Percentiles rank a stretch among this genome's conserved stretches.
Conservation (phyloP, 495 filamentous ascomycete species). For the Glarea lozoyensis region DNA sequence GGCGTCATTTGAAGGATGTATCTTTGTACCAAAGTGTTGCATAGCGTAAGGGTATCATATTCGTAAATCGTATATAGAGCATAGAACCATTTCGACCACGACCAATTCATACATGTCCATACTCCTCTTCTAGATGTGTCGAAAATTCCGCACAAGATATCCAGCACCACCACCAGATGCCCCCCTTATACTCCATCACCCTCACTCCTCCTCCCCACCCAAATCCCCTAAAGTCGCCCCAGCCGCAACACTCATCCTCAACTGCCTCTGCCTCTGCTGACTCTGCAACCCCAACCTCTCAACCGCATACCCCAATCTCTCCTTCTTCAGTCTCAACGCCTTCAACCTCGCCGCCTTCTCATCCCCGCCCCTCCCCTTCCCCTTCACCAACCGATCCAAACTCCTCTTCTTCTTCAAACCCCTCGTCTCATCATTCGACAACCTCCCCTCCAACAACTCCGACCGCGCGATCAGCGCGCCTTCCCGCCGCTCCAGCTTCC, state of each 20-base stretch:
- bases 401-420: slow-evolving; percentile 45
- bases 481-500: slow-evolving; percentile 63
- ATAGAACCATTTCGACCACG: too few relatives aligned
- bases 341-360: slow-evolving; percentile 52
- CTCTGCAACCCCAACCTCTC: slow-evolving; percentile 62
- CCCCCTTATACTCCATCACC: slow-evolving; percentile 2
- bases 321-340: slow-evolving; percentile 64
- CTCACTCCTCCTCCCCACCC: neutral
- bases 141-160: too few relatives aligned
- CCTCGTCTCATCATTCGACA: slow-evolving; percentile 30
- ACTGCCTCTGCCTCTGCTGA: slow-evolving; percentile 58
- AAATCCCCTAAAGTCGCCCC: neutral
- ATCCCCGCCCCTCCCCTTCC: slow-evolving; percentile 26
- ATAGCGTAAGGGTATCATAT: too few relatives aligned
- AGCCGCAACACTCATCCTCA: slow-evolving; percentile 63
- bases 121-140: too few relatives aligned
- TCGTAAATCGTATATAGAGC: too few relatives aligned
- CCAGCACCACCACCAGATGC: too few relatives aligned
- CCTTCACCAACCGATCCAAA: slow-evolving; percentile 45
- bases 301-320: slow-evolving; percentile 67
- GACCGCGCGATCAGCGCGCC: slow-evolving; percentile 58
- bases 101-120: too few relatives aligned
- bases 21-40: too few relatives aligned
- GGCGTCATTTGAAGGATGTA: too few relatives aligned
- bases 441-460: slow-evolving; percentile 61